Conservation (phyloP, 2,329 filamentous ascomycete species). For the Hypomyces perniciosus region DNA sequence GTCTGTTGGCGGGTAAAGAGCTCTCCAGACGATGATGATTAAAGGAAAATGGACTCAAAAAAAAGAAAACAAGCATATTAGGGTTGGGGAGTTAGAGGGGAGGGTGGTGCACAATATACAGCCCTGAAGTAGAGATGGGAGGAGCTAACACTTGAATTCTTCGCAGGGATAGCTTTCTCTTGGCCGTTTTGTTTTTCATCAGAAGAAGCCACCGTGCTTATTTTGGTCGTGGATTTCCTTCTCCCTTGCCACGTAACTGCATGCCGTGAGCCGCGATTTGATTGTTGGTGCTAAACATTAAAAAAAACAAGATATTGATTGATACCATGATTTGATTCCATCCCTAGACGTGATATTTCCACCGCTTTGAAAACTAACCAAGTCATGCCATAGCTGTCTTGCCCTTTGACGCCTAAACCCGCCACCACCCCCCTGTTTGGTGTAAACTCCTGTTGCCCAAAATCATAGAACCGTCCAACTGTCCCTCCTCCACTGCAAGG, state of each 20-base stretch:
- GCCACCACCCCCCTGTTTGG: not conserved
- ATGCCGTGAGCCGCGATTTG: not conserved
- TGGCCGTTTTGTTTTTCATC: not conserved
- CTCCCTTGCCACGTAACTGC: not conserved
- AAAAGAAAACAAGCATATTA: not conserved
- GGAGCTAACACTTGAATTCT: conserved; percentile 8
- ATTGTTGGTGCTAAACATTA: not conserved
- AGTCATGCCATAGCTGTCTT: not conserved
- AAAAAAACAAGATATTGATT: not conserved
- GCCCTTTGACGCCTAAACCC: not conserved
- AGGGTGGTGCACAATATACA: not conserved
- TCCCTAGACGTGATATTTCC: not conserved
- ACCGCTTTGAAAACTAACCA: not conserved
- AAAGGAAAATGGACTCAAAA: not conserved
- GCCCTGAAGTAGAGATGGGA: not conserved
- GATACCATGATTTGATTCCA: not conserved
- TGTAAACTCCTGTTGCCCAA: not conserved
- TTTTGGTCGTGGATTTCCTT: not conserved
- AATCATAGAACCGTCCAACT: not conserved
- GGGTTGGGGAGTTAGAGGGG: not conserved
- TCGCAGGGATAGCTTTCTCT: conserved; percentile 2
- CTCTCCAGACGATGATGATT: not conserved
- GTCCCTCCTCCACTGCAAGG: not conserved
- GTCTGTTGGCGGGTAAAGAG: too few species aligned
- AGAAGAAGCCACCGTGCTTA: not conserved